phyloP scores from a whole-genome alignment of 768 basidiomycete genomes.

The Suillus tomentosus region DNA sequence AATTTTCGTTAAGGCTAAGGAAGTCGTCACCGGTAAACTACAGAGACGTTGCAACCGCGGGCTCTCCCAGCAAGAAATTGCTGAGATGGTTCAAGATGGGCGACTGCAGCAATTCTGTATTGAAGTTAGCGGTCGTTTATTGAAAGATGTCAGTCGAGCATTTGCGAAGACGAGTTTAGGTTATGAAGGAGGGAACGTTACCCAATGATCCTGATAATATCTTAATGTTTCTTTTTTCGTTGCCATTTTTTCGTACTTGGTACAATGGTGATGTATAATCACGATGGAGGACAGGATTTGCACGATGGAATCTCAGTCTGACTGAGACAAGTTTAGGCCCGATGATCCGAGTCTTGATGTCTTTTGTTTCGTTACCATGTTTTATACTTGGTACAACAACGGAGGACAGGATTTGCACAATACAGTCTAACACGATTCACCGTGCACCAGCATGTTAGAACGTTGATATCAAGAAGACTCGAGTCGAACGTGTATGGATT shows the following conservation, averaged over 20 bases:
- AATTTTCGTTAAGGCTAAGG: slow-evolving; percentile 30
- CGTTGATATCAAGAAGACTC: too few relatives aligned
- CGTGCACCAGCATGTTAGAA: too few relatives aligned
- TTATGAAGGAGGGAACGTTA: not conserved
- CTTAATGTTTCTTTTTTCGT: not conserved
- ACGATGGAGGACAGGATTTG: not conserved
- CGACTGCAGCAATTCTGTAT: slow-evolving; percentile 49
- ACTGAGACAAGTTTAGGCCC: too few relatives aligned
- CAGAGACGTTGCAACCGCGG: slow-evolving; percentile 36
- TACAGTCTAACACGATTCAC: too few relatives aligned
- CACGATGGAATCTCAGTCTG: not conserved
- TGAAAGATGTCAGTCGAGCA: slow-evolving; percentile 20
- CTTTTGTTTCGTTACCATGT: too few relatives aligned
- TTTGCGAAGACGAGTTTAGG: slow-evolving; percentile 23
- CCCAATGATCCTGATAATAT: not conserved
- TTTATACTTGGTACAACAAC: too few relatives aligned
- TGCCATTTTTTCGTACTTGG: not conserved
- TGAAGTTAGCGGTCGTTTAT: slow-evolving; percentile 33
- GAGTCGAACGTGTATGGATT: too few relatives aligned
- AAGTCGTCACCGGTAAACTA: slow-evolving; percentile 38
- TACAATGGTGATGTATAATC: not conserved
- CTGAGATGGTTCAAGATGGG: slow-evolving; percentile 39
- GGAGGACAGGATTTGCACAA: too few relatives aligned
- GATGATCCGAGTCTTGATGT: too few relatives aligned
- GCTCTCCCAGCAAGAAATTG: slow-evolving; percentile 37